Conservation (phyloP, 1,139 yeast species). For the Kurtzmaniella quercitrusa region DNA sequence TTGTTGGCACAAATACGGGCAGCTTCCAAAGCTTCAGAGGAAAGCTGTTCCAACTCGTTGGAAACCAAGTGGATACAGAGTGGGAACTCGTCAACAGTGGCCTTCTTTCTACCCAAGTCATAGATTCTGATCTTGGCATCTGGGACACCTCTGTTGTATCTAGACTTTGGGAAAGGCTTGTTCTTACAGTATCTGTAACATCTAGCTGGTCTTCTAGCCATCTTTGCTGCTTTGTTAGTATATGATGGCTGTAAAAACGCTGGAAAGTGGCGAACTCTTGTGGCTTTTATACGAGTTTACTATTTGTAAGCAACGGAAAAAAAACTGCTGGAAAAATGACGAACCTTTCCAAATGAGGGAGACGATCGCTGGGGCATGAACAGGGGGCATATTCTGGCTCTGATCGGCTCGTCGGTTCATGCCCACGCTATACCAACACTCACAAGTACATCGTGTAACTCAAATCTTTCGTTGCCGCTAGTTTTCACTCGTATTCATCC, state of each 20-base stretch:
- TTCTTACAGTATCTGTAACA: slow-evolving; percentile 99
- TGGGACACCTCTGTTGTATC: slow-evolving; percentile 99
- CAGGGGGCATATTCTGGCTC: too few relatives aligned
- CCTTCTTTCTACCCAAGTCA: slow-evolving; percentile 99
- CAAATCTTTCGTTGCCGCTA: too few relatives aligned
- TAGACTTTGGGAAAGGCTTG: slow-evolving; percentile 99
- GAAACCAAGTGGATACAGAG: slow-evolving; percentile 98
- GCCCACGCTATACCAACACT: too few relatives aligned
- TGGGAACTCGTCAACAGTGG: slow-evolving; percentile 99
- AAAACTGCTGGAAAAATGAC: neutral
- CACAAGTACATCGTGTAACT: too few relatives aligned
- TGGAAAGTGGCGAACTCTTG: neutral
- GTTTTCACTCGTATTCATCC: neutral
- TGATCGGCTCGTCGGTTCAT: too few relatives aligned
- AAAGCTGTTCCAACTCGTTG: slow-evolving; percentile 98
- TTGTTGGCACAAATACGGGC: slow-evolving; percentile 99
- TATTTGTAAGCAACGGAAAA: slow-evolving; percentile 3
- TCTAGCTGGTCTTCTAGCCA: slow-evolving; percentile 99
- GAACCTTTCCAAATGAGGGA: neutral
- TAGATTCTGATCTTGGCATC: slow-evolving; percentile 98
- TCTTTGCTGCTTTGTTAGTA: slow-evolving; percentile 54
- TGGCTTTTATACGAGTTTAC: neutral
- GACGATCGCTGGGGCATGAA: too few relatives aligned
- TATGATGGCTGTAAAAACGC: neutral
- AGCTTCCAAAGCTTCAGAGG: slow-evolving; percentile 99